Evolutionary conservation across 2,329 filamentous ascomycete species (phyloP), one percentile per base, ranked within the genome.

Genomic region (Fragosphaeria purpurea): DNA sequence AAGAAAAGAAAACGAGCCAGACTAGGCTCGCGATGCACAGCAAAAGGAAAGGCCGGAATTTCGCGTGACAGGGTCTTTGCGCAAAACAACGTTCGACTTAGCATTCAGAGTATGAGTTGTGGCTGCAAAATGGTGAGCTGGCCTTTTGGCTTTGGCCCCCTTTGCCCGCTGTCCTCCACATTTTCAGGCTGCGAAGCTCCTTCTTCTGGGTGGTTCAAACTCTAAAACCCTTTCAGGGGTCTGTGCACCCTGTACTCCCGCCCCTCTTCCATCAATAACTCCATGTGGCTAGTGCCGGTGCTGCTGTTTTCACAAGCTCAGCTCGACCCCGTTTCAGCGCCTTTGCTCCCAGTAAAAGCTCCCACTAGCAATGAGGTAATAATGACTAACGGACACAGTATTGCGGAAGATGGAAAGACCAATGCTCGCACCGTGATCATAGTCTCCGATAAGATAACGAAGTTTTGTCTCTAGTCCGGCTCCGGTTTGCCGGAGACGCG

Each of bases 91-190:
- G 22, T 22, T 22, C 22, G 22, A 22, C 22, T 46, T 34, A 30
- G 38, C 8, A 46, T 3, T 5, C 11, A 4, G 6, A 30, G 13
- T 46, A n/a, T 38, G 6, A n/a, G 13, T 41, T 50, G 52, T 50
- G 47, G 43, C 44, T 46, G 46, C 44, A 49, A 47, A 53, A 55
- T 49, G 44, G 54, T 50, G 49, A 59, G 57, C 57, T 59, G 57
- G 57, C 57, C 57, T 59, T 47, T 58, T 56, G 46, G 35, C 22
- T 22, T 22, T 22, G 22, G 22, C 22, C 22, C 22, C 22, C 22
- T 22, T 22, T 22, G 22, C 22, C 22, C 22, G 22, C 22, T 2
- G 22, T 3, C 22, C 35, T 38, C 35, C 35, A 11, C 35, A 38
- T 38, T 22, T 22, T 22, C 22, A 22, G 22, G 22, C 22, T 22